Conservation (phyloP, 345 rosid genomes). For the Eucalyptus tenuipes region DNA sequence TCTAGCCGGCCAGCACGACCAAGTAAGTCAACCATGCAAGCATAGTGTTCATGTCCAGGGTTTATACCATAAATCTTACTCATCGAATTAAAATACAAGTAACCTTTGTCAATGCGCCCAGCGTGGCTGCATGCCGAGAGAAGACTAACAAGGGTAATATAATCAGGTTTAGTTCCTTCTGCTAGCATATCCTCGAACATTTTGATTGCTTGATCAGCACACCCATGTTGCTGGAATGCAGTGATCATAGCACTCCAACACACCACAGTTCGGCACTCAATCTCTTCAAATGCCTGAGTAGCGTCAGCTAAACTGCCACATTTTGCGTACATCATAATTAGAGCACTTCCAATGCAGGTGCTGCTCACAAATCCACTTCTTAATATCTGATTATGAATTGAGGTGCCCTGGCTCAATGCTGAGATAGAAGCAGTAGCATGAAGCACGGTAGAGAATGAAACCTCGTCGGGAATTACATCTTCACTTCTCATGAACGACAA, state of each 20-base stretch:
- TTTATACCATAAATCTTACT: conserved; percentile 8
- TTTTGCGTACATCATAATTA: conserved; percentile 38
- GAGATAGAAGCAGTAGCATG: conserved; percentile 28
- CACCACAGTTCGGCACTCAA: conserved; percentile 16
- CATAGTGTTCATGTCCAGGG: conserved; percentile 29
- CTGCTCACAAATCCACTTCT: conserved; percentile 14
- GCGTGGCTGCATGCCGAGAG: conserved; percentile 32
- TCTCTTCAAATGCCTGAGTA: conserved; percentile 10
- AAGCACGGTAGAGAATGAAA: conserved; percentile 23
- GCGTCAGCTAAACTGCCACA: conserved; percentile 21
- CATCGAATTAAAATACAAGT: conserved; percentile 28
- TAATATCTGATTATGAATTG: conserved; percentile 19
- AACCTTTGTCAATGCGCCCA: conserved; percentile 19
- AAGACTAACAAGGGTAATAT: conserved; percentile 19
- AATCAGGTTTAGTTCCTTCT: conserved; percentile 19
- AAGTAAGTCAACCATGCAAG: conserved; percentile 38
- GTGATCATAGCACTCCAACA: conserved; percentile 31
- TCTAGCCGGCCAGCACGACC: conserved; percentile 27
- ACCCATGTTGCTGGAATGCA: conserved; percentile 35
- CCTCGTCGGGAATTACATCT: conserved; percentile 23
- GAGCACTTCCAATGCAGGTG: conserved; percentile 9
- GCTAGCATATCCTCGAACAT: conserved; percentile 24
- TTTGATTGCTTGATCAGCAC: conserved; percentile 10
- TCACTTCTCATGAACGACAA: conserved; percentile 19
- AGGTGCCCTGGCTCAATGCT: conserved; percentile 12